Evolutionary conservation across 2,329 filamentous ascomycete genomes (phyloP).

Genomic region (Plectosphaerella cucumerina): DNA sequence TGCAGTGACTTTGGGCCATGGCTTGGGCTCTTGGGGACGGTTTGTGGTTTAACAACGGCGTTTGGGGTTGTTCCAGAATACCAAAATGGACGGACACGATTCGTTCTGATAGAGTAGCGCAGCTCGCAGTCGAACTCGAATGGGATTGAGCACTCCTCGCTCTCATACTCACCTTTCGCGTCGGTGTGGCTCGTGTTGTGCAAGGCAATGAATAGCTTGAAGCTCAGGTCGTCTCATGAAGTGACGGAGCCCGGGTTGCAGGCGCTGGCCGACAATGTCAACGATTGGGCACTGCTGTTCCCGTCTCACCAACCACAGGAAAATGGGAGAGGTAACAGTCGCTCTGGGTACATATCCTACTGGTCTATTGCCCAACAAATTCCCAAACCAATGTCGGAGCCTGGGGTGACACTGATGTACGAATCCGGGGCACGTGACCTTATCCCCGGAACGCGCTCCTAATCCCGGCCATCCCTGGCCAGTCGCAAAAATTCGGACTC

Average conservation of each 20-base stretch:
- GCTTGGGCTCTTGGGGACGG: conserved; percentile 12
- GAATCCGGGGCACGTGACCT: not conserved
- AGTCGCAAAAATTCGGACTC: conserved; percentile 2
- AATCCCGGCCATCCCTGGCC: not conserved
- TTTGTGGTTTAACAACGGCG: conserved; percentile 22
- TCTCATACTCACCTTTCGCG: not conserved
- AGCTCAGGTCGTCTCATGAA: too few species aligned
- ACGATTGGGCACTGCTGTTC: too few species aligned
- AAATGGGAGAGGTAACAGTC: too few species aligned
- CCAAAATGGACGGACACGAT: conserved; percentile 2
- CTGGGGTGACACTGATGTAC: not conserved
- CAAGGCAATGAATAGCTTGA: too few species aligned
- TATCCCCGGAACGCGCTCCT: not conserved
- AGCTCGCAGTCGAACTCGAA: not conserved
- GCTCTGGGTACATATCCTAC: too few species aligned
- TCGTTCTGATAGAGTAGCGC: conserved; percentile 2
- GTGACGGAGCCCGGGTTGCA: too few species aligned
- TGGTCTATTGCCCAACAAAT: too few species aligned
- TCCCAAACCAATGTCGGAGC: too few species aligned
- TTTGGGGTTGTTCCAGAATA: conserved; percentile 21
- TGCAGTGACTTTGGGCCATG: conserved; percentile 12
- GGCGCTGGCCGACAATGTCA: too few species aligned
- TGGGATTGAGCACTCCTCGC: not conserved
- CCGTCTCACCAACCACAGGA: too few species aligned
- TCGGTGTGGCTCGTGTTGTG: not conserved